Percentiles rank a stretch among this genome's conserved stretches.
Evolutionary conservation across 1,284 basidiomycete species (phyloP).

Genomic region (Cutaneotrichosporon curvatum): DNA sequence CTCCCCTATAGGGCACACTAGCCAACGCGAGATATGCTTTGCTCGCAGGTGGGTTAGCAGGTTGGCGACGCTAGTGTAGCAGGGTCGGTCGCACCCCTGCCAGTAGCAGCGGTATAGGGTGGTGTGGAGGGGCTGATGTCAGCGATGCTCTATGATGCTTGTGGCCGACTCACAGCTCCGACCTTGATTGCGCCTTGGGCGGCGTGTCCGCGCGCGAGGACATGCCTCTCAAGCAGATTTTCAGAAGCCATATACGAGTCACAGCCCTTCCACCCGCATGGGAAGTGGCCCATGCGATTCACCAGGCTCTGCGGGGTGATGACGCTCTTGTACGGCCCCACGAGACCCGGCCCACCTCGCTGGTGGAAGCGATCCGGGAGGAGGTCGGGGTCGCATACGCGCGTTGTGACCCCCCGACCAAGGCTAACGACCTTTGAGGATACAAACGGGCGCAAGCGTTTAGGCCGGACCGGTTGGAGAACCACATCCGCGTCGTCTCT

Average conservation of each 20-base stretch:
- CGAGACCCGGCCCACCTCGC: conserved; percentile 20
- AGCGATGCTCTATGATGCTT: too few relatives aligned
- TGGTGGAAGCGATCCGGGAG: conserved; percentile 23
- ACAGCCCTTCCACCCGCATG: conserved; percentile 37
- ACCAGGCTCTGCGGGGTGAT: conserved; percentile 23
- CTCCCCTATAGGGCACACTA: conserved; percentile 28
- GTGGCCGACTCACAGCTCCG: too few relatives aligned
- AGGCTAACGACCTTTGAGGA: too few relatives aligned
- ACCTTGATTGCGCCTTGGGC: too few relatives aligned
- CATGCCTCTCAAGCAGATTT: conserved; percentile 22
- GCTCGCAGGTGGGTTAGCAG: conserved; percentile 30
- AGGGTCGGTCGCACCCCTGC: conserved; percentile 28
- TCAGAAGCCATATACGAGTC: conserved; percentile 29
- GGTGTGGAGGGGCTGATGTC: not conserved
- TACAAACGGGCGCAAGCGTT: too few relatives aligned
- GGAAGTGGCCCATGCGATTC: conserved; percentile 16
- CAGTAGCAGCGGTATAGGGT: conserved; percentile 26
- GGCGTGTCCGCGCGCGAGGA: not conserved
- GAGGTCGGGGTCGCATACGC: conserved; percentile 23
- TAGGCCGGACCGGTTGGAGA: too few relatives aligned
- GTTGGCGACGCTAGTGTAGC: conserved; percentile 18
- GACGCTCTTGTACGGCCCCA: conserved; percentile 25
- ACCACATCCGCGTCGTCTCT: conserved; percentile 6
- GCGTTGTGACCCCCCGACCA: not conserved
- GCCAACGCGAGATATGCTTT: conserved; percentile 23